Evolutionary conservation across 306 rosid species (phyloP), one percentile per base, ranked within the genome.

Genomic region (Prunus mira): DNA sequence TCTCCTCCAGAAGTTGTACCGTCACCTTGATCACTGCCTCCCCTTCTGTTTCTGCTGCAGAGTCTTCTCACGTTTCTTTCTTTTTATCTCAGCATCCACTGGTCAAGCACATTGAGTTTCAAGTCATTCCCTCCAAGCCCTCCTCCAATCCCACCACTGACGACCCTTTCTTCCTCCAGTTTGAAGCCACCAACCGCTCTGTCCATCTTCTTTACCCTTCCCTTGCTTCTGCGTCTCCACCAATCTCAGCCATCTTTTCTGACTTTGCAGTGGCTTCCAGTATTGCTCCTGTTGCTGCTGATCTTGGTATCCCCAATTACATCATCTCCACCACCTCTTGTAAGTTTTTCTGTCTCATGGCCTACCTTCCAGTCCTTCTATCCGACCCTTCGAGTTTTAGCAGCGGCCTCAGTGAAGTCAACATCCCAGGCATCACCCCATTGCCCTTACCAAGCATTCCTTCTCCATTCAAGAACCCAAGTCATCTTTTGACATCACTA

Each of bases 111-210:
- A 43, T 74, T 41, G 71, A 74, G 19, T 52, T 80, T 71, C 79
- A 68, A 49, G 56, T 38, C 38, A 11, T 52, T 32, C 69, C 73
- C 20, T 15, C 11, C 74, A 46, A 54, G 18, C 71, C 46, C 28
- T 27, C 3, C 28, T 27, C 28, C 28, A 27, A 27, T 27, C 28
- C 28, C 34, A 20, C 67, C 78, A 32, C 20, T 2, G 66, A 25
- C 12, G 79, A 80, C 71, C 83, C 79, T 25, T 80, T 80, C 76
- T 74, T 47, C 54, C 79, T 80, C 57, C 83, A 74, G 24, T 80
- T 45, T 24, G 46, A 74, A n/a, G 47, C 79, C 83, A 67, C 61
- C 43, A 60, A 52, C 49, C 76, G 30, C n/a, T 80, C 80, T 19
- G 52, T 54, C 25, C 76, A 60, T 19, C 60, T 38, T n/a, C 83